Conservation (phyloP, 176 grass and related monocot genomes). For the Microstegium vimineum region DNA sequence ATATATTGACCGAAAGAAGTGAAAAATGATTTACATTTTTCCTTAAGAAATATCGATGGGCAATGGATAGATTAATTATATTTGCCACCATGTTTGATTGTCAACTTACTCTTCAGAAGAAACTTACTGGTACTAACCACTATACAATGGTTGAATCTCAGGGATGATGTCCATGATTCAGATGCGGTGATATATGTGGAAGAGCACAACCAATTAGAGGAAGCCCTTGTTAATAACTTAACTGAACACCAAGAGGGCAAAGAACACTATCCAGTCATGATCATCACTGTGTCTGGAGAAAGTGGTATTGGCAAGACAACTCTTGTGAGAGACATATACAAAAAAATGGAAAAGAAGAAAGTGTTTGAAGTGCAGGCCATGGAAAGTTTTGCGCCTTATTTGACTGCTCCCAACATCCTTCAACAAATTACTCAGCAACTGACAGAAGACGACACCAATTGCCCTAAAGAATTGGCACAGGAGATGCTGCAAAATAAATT, state of each 20-base stretch:
- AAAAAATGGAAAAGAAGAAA: not conserved
- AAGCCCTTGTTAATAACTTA: not conserved
- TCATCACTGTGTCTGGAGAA: not conserved
- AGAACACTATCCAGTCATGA: not conserved
- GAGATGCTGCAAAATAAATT: not conserved
- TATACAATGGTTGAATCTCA: not conserved
- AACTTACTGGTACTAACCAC: not conserved
- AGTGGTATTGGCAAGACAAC: slow-evolving; percentile 22
- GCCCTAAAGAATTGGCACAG: fast-evolving
- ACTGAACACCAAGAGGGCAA: not conserved
- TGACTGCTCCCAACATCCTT: slow-evolving; percentile 9
- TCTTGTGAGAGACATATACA: slow-evolving; percentile 11
- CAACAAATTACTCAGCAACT: not conserved
- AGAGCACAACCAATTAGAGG: not conserved
- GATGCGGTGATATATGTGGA: not conserved
- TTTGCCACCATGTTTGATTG: not conserved
- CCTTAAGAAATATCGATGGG: not conserved
- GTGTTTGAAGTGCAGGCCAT: not conserved
- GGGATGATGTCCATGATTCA: not conserved
- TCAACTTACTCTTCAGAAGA: not conserved
- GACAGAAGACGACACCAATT: not conserved
- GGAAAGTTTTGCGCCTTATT: not conserved
- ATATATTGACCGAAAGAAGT: too few relatives aligned
- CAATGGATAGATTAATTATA: not conserved
- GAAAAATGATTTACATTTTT: not conserved